These are phyloP conservation scores for Suillus tomentosus DNA, from an alignment of 768 basidiomycete species.

Conservation along the genomic window DNA sequence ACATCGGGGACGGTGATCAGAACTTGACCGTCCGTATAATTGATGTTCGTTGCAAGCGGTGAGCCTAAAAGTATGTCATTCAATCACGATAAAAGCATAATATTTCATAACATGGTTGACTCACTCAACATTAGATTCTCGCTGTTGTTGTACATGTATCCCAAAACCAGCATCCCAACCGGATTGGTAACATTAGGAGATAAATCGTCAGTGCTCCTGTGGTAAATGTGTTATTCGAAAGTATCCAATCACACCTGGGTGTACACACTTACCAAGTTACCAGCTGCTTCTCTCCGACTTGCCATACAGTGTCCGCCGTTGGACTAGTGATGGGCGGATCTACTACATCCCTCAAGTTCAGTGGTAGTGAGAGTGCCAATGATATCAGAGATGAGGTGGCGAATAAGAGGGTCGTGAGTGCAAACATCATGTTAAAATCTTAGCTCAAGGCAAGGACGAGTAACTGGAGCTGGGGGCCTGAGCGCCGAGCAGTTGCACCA, in stretches of 20 bases:
- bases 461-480: background rate
- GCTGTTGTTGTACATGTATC: conserved; percentile 27
- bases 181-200: conserved; percentile 33
- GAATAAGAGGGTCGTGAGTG: conserved; percentile 28
- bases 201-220: conserved; percentile 23
- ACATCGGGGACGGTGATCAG: conserved; percentile 39
- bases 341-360: conserved; percentile 45
- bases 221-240: conserved; percentile 46
- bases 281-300: conserved; percentile 42
- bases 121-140: conserved; percentile 35
- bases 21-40: conserved; percentile 33
- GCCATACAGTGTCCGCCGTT: conserved; percentile 43
- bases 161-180: conserved; percentile 33
- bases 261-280: conserved; percentile 50
- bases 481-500: background rate
- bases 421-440: background rate
- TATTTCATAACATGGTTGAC: conserved; percentile 5
- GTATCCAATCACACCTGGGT: conserved; percentile 33
- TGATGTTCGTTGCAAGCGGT: conserved; percentile 37
- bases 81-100: conserved; percentile 14
- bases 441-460: background rate
- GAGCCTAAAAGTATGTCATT: conserved; percentile 25
- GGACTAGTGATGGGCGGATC: conserved; percentile 51
- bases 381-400: conserved; percentile 23
- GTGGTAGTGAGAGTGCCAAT: conserved; percentile 33